Base-by-base conservation (phyloP, 176 grass and related monocot species). In the Phoenix roebelenii region DNA sequence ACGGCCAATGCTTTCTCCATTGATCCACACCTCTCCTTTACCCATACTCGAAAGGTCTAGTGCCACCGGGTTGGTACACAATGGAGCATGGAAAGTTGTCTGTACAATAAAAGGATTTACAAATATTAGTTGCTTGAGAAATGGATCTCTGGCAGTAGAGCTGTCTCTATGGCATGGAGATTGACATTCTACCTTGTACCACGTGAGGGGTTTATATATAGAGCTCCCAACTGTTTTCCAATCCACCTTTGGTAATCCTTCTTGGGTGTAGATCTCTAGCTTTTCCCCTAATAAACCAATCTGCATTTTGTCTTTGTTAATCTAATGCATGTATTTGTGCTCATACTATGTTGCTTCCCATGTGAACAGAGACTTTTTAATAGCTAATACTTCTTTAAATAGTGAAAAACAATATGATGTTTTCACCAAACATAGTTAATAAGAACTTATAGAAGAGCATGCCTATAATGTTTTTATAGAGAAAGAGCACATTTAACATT, bases 21-120 rank as follows among this genome's bases (percentile, higher is more conserved):
- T 93, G 53, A 93, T 67, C 83, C 89, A 93, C 6, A 72, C 89
- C 49, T 93, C 89, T 49, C 89, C 83, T 79, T 93, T 93, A 0
- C 83, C 77, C 89, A 87, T 93, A 55, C 80, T 87, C 14, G 65
- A 58, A 23, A 93, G 83, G 67, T 93, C 84, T 23, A 93, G 70
- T 20, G 77, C 78, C 25, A 87, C 62, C 16, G 83, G 80, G 19
- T 79, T 80, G 23, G 44, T 79, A 17, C 89, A 83, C 57, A 12
- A 4, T 60, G 89, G 89, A 4, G 70, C 57, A 60, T 84, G 71
- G 59, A 93, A 87, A 25, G 20, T 81, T 17, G 77, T 87, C 83
- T 83, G 67, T 26, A 16, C 53, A 22, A 67, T 23, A 24, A 10
- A 81, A 75, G 5, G 74, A 61, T 48, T 72, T 12, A 12, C 18